Evolutionary conservation across 202 grass and related monocot species (phyloP).

Genomic region (Schoenoplectus tabernaemontani): DNA sequence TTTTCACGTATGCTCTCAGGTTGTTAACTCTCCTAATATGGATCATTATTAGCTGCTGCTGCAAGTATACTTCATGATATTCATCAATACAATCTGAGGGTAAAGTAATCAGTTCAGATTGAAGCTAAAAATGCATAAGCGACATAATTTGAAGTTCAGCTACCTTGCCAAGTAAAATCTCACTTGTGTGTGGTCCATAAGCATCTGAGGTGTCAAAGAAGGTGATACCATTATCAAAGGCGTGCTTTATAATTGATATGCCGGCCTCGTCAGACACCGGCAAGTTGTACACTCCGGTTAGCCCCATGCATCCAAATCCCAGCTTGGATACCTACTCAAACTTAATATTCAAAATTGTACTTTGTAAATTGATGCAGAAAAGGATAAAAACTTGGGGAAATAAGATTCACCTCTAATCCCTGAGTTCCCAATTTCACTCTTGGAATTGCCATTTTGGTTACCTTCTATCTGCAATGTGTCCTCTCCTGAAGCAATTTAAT

Average conservation of each 20-base stretch:
- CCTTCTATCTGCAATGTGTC: not conserved
- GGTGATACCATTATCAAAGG: slow-evolving; percentile 21
- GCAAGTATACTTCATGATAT: not conserved
- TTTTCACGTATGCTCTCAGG: too few species aligned
- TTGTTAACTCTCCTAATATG: not conserved
- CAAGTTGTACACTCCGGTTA: slow-evolving; percentile 6
- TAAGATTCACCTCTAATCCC: slow-evolving; percentile 26
- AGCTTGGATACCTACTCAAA: slow-evolving; percentile 29
- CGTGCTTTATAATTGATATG: slow-evolving; percentile 27
- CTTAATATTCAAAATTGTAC: not conserved
- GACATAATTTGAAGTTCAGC: not conserved
- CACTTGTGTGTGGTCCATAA: slow-evolving; percentile 28
- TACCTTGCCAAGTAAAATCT: slow-evolving; percentile 32
- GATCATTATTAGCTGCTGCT: not conserved
- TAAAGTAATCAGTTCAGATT: not conserved
- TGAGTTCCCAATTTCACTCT: slow-evolving; percentile 32
- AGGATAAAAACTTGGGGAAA: not conserved
- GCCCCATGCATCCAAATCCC: slow-evolving; percentile 32
- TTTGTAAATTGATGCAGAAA: not conserved
- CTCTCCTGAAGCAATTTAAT: not conserved
- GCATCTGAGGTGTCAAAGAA: slow-evolving; percentile 36
- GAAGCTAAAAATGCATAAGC: not conserved
- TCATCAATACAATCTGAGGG: not conserved
- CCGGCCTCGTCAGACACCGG: slow-evolving; percentile 1
- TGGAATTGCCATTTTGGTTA: not conserved